Base-by-base conservation (phyloP, 2,329 filamentous ascomycete genomes). In the Fusarium verrucosum region DNA sequence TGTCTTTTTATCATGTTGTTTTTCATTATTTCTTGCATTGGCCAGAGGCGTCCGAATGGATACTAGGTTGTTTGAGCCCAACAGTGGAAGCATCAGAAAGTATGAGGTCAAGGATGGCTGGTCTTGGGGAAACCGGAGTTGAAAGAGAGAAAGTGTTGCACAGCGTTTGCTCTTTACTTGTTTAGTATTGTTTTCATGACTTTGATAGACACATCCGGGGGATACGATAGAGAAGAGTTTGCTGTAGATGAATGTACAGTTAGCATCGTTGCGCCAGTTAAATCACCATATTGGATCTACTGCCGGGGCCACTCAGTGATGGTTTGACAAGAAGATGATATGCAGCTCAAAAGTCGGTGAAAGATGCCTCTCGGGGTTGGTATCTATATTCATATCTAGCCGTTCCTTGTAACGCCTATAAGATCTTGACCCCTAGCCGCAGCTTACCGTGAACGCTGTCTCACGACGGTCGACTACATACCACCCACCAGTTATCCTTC, bases 401-500 rank as follows among this genome's bases (percentile, higher is more conserved):
- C n/a, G 16, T 30, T 33, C 38, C 47, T 37, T 49, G 43, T 41
- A 46, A 65, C 45, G 50, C 61, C 56, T 47, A 65, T 44, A 32
- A 64, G 20, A 26, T 55, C 16, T 57, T 50, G 30, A 19, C 25
- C n/a, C 30, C 32, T 46, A 14, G n/a, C 42, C 20, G 35, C 42
- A 47, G 49, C 55, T 60, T 46, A 55, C 56, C 47, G 41, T 36
- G 22, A 37, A 38, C 28, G 50, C 36, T 37, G 53, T 55, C 58
- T 72, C 57, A 71, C 54, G 61, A 54, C 55, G 65, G 65, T 46
- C 71, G 71, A 49, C 71, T 75, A 66, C 77, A 79, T 74, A 97
- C 89, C 50, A 89, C 92, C 94, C 94, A 99, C 95, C 95, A 98
- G 79, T 99, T 99, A 75, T 98, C 95, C 80, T 89, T 94, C 75